Evolutionary conservation across 2,329 filamentous ascomycete species (phyloP).

Genomic region (Colletotrichum siamense): DNA sequence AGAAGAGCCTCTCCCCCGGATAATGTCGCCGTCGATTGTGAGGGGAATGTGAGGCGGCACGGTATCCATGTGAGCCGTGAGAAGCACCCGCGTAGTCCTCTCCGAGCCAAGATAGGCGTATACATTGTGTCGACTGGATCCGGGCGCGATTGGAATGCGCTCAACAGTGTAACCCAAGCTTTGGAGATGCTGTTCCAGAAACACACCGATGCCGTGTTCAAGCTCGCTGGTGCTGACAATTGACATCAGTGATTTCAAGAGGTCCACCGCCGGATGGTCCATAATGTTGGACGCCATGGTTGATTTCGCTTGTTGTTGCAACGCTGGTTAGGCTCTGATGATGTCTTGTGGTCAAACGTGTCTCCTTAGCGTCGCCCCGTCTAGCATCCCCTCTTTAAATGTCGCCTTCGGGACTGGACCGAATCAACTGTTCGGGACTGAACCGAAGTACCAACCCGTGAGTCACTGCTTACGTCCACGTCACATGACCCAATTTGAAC

Average conservation of each 20-base stretch:
- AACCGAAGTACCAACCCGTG: neutral
- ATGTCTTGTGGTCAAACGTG: neutral
- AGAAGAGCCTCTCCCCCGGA: conserved; percentile 52
- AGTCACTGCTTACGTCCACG: neutral
- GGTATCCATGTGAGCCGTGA: conserved; percentile 41
- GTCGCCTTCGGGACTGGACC: neutral
- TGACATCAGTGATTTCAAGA: conserved; percentile 38
- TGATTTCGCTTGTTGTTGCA: neutral
- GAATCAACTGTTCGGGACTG: neutral
- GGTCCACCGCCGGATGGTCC: conserved; percentile 27
- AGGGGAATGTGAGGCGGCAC: conserved; percentile 60
- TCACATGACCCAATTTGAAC: neutral
- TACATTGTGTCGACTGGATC: conserved; percentile 39
- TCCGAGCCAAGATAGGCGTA: conserved; percentile 40
- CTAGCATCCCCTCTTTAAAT: neutral
- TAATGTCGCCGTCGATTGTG: conserved; percentile 37
- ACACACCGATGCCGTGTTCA: conserved; percentile 38
- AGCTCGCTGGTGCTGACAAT: conserved; percentile 41
- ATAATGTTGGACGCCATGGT: conserved; percentile 4
- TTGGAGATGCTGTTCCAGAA: conserved; percentile 35
- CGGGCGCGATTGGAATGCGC: conserved; percentile 35
- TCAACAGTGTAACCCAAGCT: conserved; percentile 39
- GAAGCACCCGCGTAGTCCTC: conserved; percentile 34
- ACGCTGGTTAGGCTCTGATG: neutral
- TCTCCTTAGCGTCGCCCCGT: neutral